A percentile compares a stretch with the other conserved stretches of the same genome.
phyloP scores from a whole-genome alignment of 2,329 filamentous ascomycete species.

The Xylaria hypoxylon region DNA sequence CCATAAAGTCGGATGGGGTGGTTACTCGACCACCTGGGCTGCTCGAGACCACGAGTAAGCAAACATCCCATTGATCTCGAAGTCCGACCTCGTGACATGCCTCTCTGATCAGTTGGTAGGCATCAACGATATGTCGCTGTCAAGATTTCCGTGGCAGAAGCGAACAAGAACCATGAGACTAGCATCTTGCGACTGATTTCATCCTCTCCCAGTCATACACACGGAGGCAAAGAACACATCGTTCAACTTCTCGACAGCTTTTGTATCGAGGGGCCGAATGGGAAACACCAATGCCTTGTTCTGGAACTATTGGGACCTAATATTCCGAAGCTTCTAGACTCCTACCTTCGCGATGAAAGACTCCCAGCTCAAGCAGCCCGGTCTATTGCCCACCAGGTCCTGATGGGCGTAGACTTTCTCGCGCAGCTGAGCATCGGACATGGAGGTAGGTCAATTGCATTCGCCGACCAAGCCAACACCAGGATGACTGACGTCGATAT shows the following conservation, averaged over 20 bases:
- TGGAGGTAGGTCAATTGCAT: constrained; percentile 18
- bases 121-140: constrained; percentile 27
- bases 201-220: not conserved
- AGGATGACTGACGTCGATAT: not conserved
- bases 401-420: constrained; percentile 26
- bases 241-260: constrained; percentile 31
- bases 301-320: constrained; percentile 27
- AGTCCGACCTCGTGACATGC: not conserved
- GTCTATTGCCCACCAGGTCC: constrained; percentile 16
- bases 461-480: not conserved
- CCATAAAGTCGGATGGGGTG: constrained; percentile 41
- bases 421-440: constrained; percentile 16
- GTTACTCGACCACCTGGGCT: constrained; percentile 37
- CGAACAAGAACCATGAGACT: constrained; percentile 1
- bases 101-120: constrained; percentile 6
- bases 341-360: constrained; percentile 10
- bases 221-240: constrained; percentile 13
- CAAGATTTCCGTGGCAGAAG: constrained; percentile 25
- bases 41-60: constrained; percentile 27
- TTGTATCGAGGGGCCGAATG: constrained; percentile 23
- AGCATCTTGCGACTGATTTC: constrained; percentile 19
- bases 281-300: constrained; percentile 32
- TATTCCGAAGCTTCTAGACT: constrained; percentile 9
- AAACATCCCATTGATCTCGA: not conserved
- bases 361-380: constrained; percentile 15